These are phyloP conservation scores for Diaporthe longicolla DNA, from an alignment of 2,329 filamentous ascomycete genomes.

Conservation along the genomic window DNA sequence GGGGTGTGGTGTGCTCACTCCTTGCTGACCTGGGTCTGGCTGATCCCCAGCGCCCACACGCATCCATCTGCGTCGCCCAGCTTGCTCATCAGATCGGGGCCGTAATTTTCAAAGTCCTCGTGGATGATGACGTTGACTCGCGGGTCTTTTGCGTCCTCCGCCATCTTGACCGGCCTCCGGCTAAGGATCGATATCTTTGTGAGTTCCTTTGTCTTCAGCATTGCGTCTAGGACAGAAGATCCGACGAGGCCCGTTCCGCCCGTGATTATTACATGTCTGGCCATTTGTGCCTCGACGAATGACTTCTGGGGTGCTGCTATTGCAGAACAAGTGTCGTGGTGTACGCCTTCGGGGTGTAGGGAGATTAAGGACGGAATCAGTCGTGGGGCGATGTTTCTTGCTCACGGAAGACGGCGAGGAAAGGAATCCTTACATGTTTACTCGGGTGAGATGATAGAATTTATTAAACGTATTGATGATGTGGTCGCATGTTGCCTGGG, in stretches of 20 bases:
- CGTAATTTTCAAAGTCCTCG: conserved; percentile 75
- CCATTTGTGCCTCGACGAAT: conserved; percentile 22
- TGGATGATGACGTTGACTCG: conserved; percentile 78
- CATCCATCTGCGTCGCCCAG: conserved; percentile 76
- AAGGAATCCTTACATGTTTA: too few relatives aligned
- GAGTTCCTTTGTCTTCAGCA: conserved; percentile 70
- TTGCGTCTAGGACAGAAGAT: conserved; percentile 71
- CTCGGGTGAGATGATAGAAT: not conserved
- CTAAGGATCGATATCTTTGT: conserved; percentile 78
- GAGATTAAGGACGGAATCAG: too few relatives aligned
- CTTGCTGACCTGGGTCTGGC: conserved; percentile 69
- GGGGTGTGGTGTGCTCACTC: conserved; percentile 59
- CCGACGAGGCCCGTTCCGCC: conserved; percentile 79
- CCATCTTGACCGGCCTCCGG: conserved; percentile 74
- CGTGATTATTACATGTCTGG: conserved; percentile 76
- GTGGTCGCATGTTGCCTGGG: not conserved
- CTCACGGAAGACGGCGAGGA: too few relatives aligned
- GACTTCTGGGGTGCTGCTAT: not conserved
- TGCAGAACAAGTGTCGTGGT: too few relatives aligned
- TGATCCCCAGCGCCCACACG: conserved; percentile 81
- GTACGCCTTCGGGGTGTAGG: too few relatives aligned
- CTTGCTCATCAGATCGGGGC: conserved; percentile 67
- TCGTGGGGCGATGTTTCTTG: too few relatives aligned
- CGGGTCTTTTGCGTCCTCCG: conserved; percentile 67
- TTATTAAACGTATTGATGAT: not conserved